These are phyloP conservation scores for Nicotiana rustica DNA, from an alignment of 305 asterid genomes.

Conservation along the genomic window DNA sequence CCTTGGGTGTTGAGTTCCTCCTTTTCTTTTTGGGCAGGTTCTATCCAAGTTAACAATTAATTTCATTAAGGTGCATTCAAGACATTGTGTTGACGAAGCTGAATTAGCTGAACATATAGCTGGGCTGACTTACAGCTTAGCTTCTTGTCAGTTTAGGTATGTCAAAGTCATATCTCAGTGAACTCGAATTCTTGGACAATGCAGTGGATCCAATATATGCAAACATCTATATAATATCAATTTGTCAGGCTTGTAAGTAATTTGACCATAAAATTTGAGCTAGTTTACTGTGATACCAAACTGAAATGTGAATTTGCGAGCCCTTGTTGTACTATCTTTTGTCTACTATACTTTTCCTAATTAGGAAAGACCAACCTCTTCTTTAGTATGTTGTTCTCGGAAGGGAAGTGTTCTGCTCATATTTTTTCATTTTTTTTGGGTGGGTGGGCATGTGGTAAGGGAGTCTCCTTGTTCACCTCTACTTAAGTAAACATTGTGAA, in stretches of 20 bases:
- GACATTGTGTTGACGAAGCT: conserved; percentile 91
- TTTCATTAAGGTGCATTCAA: conserved; percentile 72
- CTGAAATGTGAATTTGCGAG: conserved; percentile 6
- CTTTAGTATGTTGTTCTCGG: background rate
- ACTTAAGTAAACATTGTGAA: background rate
- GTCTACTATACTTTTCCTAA: background rate
- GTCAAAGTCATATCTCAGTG: conserved; percentile 31
- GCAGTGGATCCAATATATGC: background rate
- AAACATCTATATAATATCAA: too few species aligned
- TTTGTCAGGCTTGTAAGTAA: background rate
- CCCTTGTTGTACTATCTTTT: background rate
- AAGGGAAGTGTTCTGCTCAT: background rate
- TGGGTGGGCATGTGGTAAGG: background rate
- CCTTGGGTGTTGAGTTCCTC: background rate
- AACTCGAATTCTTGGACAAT: conserved; percentile 15
- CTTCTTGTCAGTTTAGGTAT: conserved; percentile 91
- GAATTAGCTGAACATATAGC: conserved; percentile 95
- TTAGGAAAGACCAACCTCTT: background rate
- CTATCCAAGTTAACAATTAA: conserved; percentile 75
- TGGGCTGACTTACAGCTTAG: conserved; percentile 90
- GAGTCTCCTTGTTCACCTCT: background rate
- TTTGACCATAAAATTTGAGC: conserved; percentile 10
- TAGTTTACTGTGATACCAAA: background rate
- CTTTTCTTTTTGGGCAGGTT: conserved; percentile 51
- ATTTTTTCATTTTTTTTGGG: background rate